These are phyloP conservation scores for Mitosporidium daphniae DNA, from an alignment of 371 early-diverging fungal species.

Conservation along the genomic window DNA sequence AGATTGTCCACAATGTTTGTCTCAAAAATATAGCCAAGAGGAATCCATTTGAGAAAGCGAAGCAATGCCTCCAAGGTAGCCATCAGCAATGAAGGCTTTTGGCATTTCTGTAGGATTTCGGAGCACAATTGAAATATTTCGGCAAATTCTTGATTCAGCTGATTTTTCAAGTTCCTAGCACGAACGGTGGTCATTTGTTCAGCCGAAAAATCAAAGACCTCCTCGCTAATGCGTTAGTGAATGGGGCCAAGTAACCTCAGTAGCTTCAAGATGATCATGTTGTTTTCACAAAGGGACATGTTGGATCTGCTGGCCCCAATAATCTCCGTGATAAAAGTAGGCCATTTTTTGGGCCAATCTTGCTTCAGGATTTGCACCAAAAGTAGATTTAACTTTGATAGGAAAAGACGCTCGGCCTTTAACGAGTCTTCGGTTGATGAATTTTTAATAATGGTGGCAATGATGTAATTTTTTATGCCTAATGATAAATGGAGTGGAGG, in stretches of 20 bases:
- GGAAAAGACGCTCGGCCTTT: slow-evolving; percentile 21
- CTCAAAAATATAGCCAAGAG: slow-evolving; percentile 74
- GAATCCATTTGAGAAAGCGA: slow-evolving; percentile 81
- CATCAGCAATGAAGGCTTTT: slow-evolving; percentile 38
- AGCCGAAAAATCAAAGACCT: slow-evolving; percentile 82
- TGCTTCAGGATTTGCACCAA: slow-evolving; percentile 91
- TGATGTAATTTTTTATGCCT: slow-evolving; percentile 72
- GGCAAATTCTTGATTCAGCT: slow-evolving; percentile 71
- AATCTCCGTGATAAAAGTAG: slow-evolving; percentile 86
- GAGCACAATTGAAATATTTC: slow-evolving; percentile 73
- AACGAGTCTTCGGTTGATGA: slow-evolving; percentile 36
- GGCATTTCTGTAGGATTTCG: slow-evolving; percentile 62
- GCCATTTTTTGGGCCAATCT: slow-evolving; percentile 99
- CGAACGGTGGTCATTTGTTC: slow-evolving; percentile 86
- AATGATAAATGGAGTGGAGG: neutral
- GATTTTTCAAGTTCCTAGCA: slow-evolving; percentile 46
- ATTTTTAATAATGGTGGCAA: slow-evolving; percentile 43
- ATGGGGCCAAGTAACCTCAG: slow-evolving; percentile 18
- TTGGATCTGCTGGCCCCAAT: slow-evolving; percentile 58
- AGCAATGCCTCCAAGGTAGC: slow-evolving; percentile 65
- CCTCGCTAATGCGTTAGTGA: slow-evolving; percentile 24
- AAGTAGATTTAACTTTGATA: slow-evolving; percentile 62
- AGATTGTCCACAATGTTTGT: slow-evolving; percentile 52
- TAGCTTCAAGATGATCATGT: slow-evolving; percentile 81
- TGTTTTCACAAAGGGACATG: slow-evolving; percentile 77